Evolutionary conservation across 2,329 filamentous ascomycete genomes (phyloP).

Genomic region (Ophidiomyces ophidiicola): DNA sequence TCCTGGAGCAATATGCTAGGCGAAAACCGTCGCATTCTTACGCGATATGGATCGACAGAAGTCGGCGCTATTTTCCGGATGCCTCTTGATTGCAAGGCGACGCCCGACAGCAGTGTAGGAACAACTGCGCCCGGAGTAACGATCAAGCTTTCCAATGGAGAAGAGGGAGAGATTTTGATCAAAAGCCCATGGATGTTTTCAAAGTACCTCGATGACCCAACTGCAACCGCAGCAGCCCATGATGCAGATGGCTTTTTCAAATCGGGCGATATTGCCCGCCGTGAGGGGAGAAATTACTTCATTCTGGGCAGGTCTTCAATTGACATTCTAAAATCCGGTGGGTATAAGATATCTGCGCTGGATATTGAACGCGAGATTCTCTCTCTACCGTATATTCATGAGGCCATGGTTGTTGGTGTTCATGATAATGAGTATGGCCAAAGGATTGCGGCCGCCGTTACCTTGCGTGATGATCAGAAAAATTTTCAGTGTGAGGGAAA

Average conservation of each 20-base stretch:
- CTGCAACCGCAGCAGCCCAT: conserved; percentile 11
- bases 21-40: conserved; percentile 11
- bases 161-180: conserved; percentile 14
- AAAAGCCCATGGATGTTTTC: conserved; percentile 16
- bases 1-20: conserved; percentile 18
- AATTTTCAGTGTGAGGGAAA: conserved; percentile 9
- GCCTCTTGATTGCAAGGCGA: conserved; percentile 18
- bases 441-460: conserved; percentile 12
- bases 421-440: conserved; percentile 14
- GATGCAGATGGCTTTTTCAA: conserved; percentile 16
- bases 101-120: conserved; percentile 23
- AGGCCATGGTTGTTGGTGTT: conserved; percentile 16
- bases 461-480: conserved; percentile 13
- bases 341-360: conserved; percentile 15
- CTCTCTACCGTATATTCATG: conserved; percentile 16
- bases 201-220: conserved; percentile 10
- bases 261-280: conserved; percentile 15
- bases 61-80: conserved; percentile 32
- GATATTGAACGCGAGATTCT: conserved; percentile 16
- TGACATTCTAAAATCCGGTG: conserved; percentile 16
- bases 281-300: conserved; percentile 14
- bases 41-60: conserved; percentile 32
- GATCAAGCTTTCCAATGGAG: conserved; percentile 27
- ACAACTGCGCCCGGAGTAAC: conserved; percentile 28
- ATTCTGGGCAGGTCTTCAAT: conserved; percentile 17